Percentiles rank a stretch among this genome's conserved stretches.
Conservation (phyloP, 495 filamentous ascomycete species). For the Podospora pseudopauciseta region DNA sequence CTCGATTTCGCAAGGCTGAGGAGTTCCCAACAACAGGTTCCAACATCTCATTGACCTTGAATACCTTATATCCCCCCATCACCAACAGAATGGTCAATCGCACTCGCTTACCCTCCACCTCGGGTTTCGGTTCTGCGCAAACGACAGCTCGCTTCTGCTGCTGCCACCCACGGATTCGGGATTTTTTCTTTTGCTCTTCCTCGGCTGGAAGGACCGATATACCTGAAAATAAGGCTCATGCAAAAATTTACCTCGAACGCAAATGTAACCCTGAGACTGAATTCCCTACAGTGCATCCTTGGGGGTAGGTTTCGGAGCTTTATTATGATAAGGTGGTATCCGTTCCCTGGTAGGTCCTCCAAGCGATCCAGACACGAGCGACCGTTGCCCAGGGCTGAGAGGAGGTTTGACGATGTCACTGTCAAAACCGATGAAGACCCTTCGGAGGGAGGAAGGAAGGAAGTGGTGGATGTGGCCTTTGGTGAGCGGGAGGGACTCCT, state of each 20-base stretch:
- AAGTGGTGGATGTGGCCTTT: not conserved
- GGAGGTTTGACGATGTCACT: not conserved
- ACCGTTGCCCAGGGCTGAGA: not conserved
- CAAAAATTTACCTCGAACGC: not conserved
- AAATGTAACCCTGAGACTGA: not conserved
- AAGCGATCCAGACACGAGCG: not conserved
- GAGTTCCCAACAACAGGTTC: not conserved
- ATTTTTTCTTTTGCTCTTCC: not conserved
- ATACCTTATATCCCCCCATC: not conserved
- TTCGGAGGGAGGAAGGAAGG: not conserved
- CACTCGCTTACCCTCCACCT: not conserved
- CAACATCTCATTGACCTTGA: not conserved
- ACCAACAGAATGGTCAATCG: not conserved
- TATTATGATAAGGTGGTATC: not conserved
- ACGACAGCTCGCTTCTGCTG: not conserved
- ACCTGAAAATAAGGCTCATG: not conserved
- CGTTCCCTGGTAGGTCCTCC: not conserved
- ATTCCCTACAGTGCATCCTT: not conserved
- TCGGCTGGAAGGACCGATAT: conserved; percentile 21
- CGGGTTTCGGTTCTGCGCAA: not conserved
- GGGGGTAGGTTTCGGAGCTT: not conserved
- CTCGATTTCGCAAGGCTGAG: not conserved
- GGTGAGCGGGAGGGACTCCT: not conserved
- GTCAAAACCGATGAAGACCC: not conserved
- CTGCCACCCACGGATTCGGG: not conserved